phyloP scores from a whole-genome alignment of 1,139 yeast genomes.

The Candida anutae region DNA sequence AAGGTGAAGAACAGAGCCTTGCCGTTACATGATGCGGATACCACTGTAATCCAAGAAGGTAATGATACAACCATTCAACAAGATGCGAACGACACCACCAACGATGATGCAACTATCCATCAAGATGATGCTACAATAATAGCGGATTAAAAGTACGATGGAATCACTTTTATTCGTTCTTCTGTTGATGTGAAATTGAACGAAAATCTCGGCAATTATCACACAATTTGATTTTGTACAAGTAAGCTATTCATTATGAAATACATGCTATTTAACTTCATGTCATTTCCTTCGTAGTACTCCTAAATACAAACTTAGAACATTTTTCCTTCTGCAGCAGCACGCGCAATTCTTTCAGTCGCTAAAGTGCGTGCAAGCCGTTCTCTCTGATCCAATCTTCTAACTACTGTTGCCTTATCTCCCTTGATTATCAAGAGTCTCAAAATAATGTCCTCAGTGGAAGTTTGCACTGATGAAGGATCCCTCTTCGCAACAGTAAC shows the following conservation, averaged over 20 bases:
- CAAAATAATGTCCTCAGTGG: conserved; percentile 60
- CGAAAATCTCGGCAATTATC: too few relatives aligned
- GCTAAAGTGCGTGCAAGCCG: conserved; percentile 55
- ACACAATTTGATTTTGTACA: too few relatives aligned
- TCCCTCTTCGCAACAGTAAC: conserved; percentile 46
- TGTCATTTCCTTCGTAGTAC: too few relatives aligned
- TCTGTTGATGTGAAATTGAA: too few relatives aligned
- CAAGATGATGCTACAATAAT: conserved; percentile 26
- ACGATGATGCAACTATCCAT: conserved; percentile 32
- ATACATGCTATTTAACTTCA: too few relatives aligned
- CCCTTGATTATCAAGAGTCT: conserved; percentile 46
- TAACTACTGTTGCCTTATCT: conserved; percentile 39
- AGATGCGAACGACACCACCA: conserved; percentile 37
- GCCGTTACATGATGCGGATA: conserved; percentile 23
- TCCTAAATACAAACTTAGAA: background rate
- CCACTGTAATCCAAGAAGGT: conserved; percentile 29
- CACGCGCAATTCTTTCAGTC: conserved; percentile 48
- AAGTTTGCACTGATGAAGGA: conserved; percentile 47
- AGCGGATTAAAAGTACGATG: too few relatives aligned
- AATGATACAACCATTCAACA: conserved; percentile 38
- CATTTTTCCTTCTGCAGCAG: conserved; percentile 36
- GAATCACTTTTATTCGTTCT: too few relatives aligned
- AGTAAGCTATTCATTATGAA: background rate
- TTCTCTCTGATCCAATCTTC: conserved; percentile 55
- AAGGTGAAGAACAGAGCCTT: conserved; percentile 3